phyloP scores from a whole-genome alignment of 192 early-diverging fungal genomes.

The Rhizoclosmatium sp. region DNA sequence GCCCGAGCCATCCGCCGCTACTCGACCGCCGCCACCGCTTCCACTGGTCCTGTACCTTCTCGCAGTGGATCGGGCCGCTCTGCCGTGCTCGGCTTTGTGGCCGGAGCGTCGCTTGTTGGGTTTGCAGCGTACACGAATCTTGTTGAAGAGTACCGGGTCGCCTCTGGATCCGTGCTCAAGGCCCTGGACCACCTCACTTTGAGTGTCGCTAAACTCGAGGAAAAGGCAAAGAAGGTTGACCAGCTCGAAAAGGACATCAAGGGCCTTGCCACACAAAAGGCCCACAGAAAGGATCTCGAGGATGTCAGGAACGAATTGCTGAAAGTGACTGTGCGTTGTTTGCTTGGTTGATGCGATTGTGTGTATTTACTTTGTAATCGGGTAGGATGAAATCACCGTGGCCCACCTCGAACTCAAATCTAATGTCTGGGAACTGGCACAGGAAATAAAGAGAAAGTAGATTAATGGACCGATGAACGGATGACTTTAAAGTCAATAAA shows the following conservation, averaged over 20 bases:
- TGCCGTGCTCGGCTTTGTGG: conserved; percentile 70
- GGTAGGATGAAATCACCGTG: conserved; percentile 76
- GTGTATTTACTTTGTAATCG: neutral
- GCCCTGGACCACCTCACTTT: conserved; percentile 82
- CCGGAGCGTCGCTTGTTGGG: conserved; percentile 71
- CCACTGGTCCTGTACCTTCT: too few species aligned
- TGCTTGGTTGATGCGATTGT: neutral
- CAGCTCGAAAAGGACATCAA: conserved; percentile 71
- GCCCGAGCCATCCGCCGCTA: too few species aligned
- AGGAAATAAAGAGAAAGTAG: conserved; percentile 44
- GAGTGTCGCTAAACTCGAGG: conserved; percentile 72
- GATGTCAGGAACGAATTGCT: conserved; percentile 46
- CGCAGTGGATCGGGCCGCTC: neutral
- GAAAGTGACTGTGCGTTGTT: conserved; percentile 45
- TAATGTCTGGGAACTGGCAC: conserved; percentile 77
- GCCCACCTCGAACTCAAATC: conserved; percentile 87
- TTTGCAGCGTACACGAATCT: conserved; percentile 80
- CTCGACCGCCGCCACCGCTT: too few species aligned
- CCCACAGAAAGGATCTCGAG: conserved; percentile 62
- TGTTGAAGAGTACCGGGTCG: conserved; percentile 84
- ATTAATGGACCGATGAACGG: neutral
- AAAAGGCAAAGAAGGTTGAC: conserved; percentile 83
- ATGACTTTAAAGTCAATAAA: too few species aligned
- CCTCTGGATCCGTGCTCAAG: conserved; percentile 72
- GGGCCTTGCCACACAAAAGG: conserved; percentile 60